These are phyloP conservation scores for Neurospora pannonica DNA, from an alignment of 495 filamentous ascomycete species.

Conservation along the genomic window DNA sequence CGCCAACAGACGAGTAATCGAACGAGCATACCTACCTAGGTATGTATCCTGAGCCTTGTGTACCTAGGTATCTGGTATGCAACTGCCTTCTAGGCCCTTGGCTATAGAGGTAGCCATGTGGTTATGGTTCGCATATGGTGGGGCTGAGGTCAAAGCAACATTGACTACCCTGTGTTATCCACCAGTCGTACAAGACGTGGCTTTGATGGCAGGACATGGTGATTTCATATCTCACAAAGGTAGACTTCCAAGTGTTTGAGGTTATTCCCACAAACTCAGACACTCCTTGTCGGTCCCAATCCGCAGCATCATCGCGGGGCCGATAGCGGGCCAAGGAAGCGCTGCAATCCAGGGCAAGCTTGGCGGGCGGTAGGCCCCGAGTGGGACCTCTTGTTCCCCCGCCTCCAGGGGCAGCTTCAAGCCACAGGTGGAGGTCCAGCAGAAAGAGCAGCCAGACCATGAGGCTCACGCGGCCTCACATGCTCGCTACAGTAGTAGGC, in stretches of 20 bases:
- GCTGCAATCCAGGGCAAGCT: not conserved
- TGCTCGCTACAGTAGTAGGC: slow-evolving; percentile 1
- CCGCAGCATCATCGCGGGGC: not conserved
- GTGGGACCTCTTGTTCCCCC: not conserved
- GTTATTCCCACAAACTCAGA: not conserved
- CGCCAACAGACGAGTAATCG: not conserved
- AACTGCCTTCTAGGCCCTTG: not conserved
- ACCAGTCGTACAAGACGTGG: not conserved
- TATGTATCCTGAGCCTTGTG: not conserved
- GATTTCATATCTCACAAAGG: not conserved
- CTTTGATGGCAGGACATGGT: not conserved
- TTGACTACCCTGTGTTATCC: not conserved
- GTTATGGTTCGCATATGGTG: not conserved
- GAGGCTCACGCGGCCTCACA: not conserved
- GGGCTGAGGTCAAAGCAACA: slow-evolving; percentile 3
- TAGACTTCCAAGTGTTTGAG: not conserved
- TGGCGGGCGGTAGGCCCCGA: not conserved
- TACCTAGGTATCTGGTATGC: not conserved
- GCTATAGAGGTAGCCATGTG: not conserved
- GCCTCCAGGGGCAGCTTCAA: not conserved
- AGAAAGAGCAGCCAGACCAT: not conserved
- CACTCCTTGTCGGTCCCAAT: not conserved
- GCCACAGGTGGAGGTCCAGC: not conserved
- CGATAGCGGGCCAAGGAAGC: not conserved
- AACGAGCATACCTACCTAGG: not conserved